These are phyloP conservation scores for Neurospora sp. DNA, from an alignment of 495 filamentous ascomycete genomes.

Conservation along the genomic window DNA sequence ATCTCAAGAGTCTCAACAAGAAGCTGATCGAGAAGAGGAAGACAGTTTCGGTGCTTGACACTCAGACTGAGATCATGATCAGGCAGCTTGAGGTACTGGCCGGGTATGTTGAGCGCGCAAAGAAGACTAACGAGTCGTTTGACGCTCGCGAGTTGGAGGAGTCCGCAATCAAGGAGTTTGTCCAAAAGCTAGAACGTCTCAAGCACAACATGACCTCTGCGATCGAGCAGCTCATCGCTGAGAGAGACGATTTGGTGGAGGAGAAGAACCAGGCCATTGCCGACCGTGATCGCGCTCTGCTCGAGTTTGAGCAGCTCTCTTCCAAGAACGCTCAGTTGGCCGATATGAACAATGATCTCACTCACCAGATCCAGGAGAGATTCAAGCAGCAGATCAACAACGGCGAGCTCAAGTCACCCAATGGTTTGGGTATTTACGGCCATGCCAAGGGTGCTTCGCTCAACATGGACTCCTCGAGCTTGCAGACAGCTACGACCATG, in stretches of 20 bases:
- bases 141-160: slow-evolving; percentile 71
- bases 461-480: slow-evolving; percentile 35
- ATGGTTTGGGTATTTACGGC: slow-evolving; percentile 81
- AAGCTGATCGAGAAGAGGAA: slow-evolving; percentile 89
- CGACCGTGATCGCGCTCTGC: slow-evolving; percentile 80
- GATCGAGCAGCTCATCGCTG: slow-evolving; percentile 76
- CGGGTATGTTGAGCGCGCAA: slow-evolving; percentile 49
- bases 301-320: slow-evolving; percentile 90
- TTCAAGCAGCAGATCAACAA: slow-evolving; percentile 68
- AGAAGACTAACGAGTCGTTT: slow-evolving; percentile 63
- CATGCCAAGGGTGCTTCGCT: slow-evolving; percentile 62
- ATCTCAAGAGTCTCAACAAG: slow-evolving; percentile 74
- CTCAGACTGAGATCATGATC: slow-evolving; percentile 89
- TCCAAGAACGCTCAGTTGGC: slow-evolving; percentile 88
- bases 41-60: slow-evolving; percentile 91
- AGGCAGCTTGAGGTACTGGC: slow-evolving; percentile 80
- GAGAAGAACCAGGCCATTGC: slow-evolving; percentile 70
- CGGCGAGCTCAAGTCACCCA: slow-evolving; percentile 45
- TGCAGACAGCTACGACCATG: slow-evolving; percentile 33
- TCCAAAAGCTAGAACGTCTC: slow-evolving; percentile 72
- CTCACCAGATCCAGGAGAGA: slow-evolving; percentile 84
- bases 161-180: slow-evolving; percentile 78
- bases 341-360: slow-evolving; percentile 88
- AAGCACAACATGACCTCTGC: slow-evolving; percentile 68
- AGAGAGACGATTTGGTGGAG: slow-evolving; percentile 70